Evolutionary conservation across 306 rosid species (phyloP).

Genomic region (Lablab purpureus): DNA sequence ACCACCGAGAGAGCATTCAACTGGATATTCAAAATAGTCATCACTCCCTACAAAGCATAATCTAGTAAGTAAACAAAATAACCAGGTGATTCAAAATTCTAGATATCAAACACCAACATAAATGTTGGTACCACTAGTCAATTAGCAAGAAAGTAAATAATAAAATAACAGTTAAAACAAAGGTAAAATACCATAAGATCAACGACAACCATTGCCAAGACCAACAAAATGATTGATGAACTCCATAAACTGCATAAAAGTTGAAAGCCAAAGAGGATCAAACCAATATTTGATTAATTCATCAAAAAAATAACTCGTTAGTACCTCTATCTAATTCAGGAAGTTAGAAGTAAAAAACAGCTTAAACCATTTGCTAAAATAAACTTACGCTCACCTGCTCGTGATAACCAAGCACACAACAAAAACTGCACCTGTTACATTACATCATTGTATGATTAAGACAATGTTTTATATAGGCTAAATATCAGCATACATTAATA

Average conservation of each 20-base stretch:
- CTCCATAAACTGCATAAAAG: slow-evolving; percentile 80
- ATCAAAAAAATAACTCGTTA: slow-evolving; percentile 22
- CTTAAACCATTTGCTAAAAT: slow-evolving; percentile 40
- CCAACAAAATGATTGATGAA: slow-evolving; percentile 91
- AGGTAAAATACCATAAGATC: slow-evolving; percentile 86
- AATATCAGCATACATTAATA: slow-evolving; percentile 23
- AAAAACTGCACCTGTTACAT: slow-evolving; percentile 95
- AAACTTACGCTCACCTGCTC: slow-evolving; percentile 70
- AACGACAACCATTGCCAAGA: slow-evolving; percentile 86
- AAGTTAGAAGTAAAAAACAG: slow-evolving; percentile 21
- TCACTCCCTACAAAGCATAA: slow-evolving; percentile 78
- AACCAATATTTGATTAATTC: slow-evolving; percentile 41
- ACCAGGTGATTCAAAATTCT: slow-evolving; percentile 36
- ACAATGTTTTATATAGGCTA: slow-evolving; percentile 42
- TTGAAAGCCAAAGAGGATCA: slow-evolving; percentile 45
- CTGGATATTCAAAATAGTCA: slow-evolving; percentile 95
- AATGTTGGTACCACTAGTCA: slow-evolving; percentile 20
- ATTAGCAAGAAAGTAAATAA: slow-evolving; percentile 20
- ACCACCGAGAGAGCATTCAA: slow-evolving; percentile 96
- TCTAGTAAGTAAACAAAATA: slow-evolving; percentile 43
- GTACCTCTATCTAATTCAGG: slow-evolving; percentile 37
- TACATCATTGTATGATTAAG: slow-evolving; percentile 47
- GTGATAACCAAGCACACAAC: slow-evolving; percentile 89
- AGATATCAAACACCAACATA: slow-evolving; percentile 24
- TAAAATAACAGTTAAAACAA: slow-evolving; percentile 18